phyloP scores from a whole-genome alignment of 768 basidiomycete genomes.

The Hericium erinaceus region DNA sequence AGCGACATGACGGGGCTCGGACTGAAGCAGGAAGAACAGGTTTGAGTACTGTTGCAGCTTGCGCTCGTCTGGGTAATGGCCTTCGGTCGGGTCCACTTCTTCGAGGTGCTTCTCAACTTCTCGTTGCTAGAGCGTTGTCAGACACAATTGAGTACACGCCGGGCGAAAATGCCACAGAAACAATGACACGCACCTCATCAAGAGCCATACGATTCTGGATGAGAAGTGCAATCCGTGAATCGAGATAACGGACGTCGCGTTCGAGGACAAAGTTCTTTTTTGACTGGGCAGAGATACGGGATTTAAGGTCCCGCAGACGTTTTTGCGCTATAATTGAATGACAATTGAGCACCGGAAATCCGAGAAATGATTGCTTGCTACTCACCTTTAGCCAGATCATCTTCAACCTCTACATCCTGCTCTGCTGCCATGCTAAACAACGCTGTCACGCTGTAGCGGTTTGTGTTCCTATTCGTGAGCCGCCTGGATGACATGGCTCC shows the following conservation, averaged over 20 bases:
- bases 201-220: conserved; percentile 98
- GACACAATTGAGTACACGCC: background rate
- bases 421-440: conserved; percentile 97
- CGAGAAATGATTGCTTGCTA: conserved; percentile 8
- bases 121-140: conserved; percentile 54
- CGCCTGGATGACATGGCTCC: conserved; percentile 61
- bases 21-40: conserved; percentile 96
- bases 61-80: conserved; percentile 89
- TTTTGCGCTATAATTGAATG: conserved; percentile 67
- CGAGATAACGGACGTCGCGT: conserved; percentile 95
- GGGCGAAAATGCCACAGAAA: background rate
- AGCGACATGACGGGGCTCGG: conserved; percentile 95
- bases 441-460: conserved; percentile 92
- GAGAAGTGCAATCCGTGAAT: conserved; percentile 91
- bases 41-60: conserved; percentile 95
- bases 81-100: conserved; percentile 89
- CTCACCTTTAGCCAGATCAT: conserved; percentile 89
- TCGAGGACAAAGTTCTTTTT: conserved; percentile 99
- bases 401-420: conserved; percentile 96
- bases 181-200: conserved; percentile 61
- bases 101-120: conserved; percentile 94
- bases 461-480: conserved; percentile 87
- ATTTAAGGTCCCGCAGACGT: conserved; percentile 90
- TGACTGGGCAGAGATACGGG: conserved; percentile 94
- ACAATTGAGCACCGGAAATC: conserved; percentile 1